Conservation (phyloP, 2,329 filamentous ascomycete genomes). For the Ascosphaera aggregata region DNA sequence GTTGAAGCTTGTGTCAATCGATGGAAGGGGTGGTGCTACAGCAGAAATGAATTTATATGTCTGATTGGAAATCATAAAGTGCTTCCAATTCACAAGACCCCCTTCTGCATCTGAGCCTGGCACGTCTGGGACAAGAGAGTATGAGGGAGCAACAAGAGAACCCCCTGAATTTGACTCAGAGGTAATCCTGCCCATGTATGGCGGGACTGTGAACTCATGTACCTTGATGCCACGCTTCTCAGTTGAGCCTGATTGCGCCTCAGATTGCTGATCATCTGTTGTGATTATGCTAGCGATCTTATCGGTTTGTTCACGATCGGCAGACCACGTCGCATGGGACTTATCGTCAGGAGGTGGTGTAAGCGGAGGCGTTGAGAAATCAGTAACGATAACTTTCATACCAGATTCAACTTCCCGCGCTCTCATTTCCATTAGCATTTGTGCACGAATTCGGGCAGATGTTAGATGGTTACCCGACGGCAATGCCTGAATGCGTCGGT, state of each 20-base stretch:
- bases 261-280: conserved; percentile 2
- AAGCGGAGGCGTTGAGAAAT: conserved; percentile 14
- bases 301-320: conserved; percentile 10
- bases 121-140: conserved; percentile 20
- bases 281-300: conserved; percentile 5
- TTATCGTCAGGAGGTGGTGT: conserved; percentile 9
- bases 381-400: conserved; percentile 18
- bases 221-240: conserved; percentile 12
- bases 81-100: conserved; percentile 21
- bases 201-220: conserved; percentile 19
- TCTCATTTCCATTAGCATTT: conserved; percentile 21
- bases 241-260: not conserved
- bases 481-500: conserved; percentile 16
- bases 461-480: conserved; percentile 21
- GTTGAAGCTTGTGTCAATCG: conserved; percentile 12
- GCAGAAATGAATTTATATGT: conserved; percentile 16
- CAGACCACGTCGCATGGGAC: conserved; percentile 9
- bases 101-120: conserved; percentile 19
- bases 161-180: conserved; percentile 1
- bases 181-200: conserved; percentile 17
- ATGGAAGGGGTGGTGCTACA: conserved; percentile 10
- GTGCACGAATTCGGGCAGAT: conserved; percentile 21
- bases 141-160: conserved; percentile 11
- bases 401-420: conserved; percentile 18
- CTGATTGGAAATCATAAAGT: conserved; percentile 19